Conservation (phyloP, 257 asterid species). For the Solanum etuberosum region DNA sequence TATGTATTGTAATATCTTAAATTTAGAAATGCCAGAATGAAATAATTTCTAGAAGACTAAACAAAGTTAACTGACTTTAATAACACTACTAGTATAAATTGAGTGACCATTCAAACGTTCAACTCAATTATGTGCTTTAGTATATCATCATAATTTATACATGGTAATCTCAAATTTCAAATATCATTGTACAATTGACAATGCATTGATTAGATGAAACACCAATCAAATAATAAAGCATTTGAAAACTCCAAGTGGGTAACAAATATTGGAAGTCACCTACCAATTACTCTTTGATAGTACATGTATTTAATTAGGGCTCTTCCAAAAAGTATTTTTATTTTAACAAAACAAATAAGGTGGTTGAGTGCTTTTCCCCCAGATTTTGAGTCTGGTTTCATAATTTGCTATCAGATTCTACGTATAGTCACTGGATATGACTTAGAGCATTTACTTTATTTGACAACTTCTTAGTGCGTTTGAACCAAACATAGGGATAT, state of each 20-base stretch:
- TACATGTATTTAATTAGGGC: neutral
- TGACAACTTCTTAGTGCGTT: neutral
- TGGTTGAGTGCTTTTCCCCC: neutral
- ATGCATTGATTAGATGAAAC: neutral
- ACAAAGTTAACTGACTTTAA: neutral
- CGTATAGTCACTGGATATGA: neutral
- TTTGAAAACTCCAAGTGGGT: neutral
- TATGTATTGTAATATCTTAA: neutral
- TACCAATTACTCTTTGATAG: neutral
- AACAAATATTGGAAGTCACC: constrained; percentile 2
- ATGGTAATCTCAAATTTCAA: neutral
- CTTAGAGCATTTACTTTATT: neutral
- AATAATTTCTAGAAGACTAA: neutral
- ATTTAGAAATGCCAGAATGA: neutral
- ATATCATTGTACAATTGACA: neutral
- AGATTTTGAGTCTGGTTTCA: neutral
- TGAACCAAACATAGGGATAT: neutral
- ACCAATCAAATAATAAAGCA: neutral
- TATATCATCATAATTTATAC: neutral
- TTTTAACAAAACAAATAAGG: neutral
- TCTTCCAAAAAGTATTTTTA: neutral
- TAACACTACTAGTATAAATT: neutral
- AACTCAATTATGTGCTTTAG: neutral
- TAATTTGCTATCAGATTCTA: neutral
- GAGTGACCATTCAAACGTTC: neutral